These are phyloP conservation scores for Venturia asperata DNA, from an alignment of 2,329 filamentous ascomycete genomes.

Conservation along the genomic window DNA sequence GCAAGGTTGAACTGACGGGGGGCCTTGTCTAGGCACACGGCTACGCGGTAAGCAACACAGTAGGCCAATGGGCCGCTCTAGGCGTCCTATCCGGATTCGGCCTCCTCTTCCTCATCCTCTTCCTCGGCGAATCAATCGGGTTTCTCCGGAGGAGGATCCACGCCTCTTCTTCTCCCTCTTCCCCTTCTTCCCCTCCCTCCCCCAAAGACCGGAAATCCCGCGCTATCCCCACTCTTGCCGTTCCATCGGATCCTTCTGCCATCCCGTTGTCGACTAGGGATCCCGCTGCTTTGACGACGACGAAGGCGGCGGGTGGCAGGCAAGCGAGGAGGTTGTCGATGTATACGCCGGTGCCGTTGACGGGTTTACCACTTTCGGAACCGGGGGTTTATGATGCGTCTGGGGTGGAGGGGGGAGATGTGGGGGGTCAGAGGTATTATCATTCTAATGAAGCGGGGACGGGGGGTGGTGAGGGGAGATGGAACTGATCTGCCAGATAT, in stretches of 20 bases:
- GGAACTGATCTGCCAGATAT: not conserved
- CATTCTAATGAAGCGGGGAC: not conserved
- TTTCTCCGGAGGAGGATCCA: not conserved
- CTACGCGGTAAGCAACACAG: not conserved
- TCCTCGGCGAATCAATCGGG: not conserved
- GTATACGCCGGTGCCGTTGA: not conserved
- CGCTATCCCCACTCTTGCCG: too few species aligned
- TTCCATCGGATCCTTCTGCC: too few species aligned
- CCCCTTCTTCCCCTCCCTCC: too few species aligned
- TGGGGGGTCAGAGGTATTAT: not conserved
- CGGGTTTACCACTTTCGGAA: not conserved
- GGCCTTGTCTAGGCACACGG: not conserved
- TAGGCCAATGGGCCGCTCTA: conserved; percentile 4
- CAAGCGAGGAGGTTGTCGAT: not conserved
- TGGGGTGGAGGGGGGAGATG: not conserved
- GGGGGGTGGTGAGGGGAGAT: not conserved
- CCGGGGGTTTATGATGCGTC: not conserved
- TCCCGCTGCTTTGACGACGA: not conserved
- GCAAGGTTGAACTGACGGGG: too few species aligned
- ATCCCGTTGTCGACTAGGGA: too few species aligned
- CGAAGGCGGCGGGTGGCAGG: not conserved
- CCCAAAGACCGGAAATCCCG: too few species aligned
- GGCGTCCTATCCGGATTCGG: not conserved
- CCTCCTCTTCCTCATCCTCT: not conserved
- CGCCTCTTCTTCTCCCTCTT: not conserved